Evolutionary conservation across 2,329 filamentous ascomycete genomes (phyloP).

Genomic region (Aspergillus sp.): DNA sequence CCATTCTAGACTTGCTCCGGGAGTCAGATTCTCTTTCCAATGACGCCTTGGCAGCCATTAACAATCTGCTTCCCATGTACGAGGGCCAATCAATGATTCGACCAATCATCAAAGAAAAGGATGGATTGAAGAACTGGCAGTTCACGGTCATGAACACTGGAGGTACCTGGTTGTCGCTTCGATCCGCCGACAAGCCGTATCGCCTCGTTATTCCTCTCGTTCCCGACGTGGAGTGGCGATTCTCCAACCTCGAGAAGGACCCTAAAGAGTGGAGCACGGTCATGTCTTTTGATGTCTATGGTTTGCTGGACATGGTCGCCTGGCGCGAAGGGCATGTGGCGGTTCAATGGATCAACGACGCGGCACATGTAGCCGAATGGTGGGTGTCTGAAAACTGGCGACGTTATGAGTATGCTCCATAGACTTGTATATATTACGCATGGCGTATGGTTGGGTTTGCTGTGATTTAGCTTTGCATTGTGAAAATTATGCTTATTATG

Average conservation of each 20-base stretch:
- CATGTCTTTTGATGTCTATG: constrained; percentile 17
- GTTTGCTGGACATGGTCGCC: constrained; percentile 14
- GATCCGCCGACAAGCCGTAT: constrained; percentile 23
- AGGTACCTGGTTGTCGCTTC: constrained; percentile 25
- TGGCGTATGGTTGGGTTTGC: no score
- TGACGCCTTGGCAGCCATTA: constrained; percentile 13
- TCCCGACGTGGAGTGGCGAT: constrained; percentile 29
- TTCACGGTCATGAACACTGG: constrained; percentile 33
- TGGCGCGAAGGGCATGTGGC: constrained; percentile 13
- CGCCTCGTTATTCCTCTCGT: constrained; percentile 27
- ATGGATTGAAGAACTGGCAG: constrained; percentile 24
- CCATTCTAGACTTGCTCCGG: constrained; percentile 26
- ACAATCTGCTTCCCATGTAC: constrained; percentile 24
- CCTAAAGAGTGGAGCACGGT: constrained; percentile 19
- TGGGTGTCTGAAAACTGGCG: constrained; percentile 27
- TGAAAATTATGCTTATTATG: no score
- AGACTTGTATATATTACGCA: not conserved
- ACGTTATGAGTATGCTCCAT: constrained; percentile 14
- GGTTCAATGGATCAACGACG: constrained; percentile 20
- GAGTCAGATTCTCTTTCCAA: constrained; percentile 24
- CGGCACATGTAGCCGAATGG: constrained; percentile 23
- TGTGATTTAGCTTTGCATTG: no score
- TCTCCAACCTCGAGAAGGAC: constrained; percentile 21
- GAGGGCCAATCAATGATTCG: constrained; percentile 31
- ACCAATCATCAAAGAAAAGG: constrained; percentile 14